Evolutionary conservation across 352 stramenopile species (phyloP).

Genomic region (Globisporangium iwayamae): DNA sequence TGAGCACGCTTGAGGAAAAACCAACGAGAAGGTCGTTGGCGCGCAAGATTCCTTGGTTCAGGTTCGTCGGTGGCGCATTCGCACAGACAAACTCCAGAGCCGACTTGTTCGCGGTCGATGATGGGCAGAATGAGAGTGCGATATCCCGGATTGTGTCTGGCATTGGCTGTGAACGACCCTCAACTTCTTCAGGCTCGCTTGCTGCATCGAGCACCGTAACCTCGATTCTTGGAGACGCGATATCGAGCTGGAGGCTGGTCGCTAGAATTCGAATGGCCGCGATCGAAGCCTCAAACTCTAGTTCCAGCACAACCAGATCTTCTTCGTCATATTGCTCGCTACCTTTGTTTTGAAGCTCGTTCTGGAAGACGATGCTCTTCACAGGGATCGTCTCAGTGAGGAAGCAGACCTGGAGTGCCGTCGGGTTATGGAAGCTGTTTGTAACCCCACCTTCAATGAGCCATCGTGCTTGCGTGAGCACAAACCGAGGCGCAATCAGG

Average conservation of each 20-base stretch:
- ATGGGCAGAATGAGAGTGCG: not conserved
- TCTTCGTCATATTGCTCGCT: not conserved
- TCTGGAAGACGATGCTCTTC: not conserved
- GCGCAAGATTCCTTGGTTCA: not conserved
- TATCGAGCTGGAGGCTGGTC: not conserved
- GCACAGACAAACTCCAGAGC: not conserved
- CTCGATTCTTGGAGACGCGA: not conserved
- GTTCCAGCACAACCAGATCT: conserved; percentile 5
- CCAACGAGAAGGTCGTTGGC: not conserved
- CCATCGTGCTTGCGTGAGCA: conserved; percentile 1
- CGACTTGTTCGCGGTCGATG: not conserved
- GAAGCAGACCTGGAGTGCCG: not conserved
- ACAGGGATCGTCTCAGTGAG: not conserved
- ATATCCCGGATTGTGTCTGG: not conserved
- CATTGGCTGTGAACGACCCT: not conserved
- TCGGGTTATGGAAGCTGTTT: not conserved
- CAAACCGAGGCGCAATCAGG: conserved; percentile 11
- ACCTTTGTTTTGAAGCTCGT: not conserved
- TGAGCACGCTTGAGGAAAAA: not conserved
- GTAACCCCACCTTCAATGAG: not conserved
- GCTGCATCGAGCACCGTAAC: not conserved
- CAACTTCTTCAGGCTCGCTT: not conserved
- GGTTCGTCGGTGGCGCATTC: not conserved
- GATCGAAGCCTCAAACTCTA: not conserved
- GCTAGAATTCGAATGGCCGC: not conserved